Evolutionary conservation across 2,329 filamentous ascomycete genomes (phyloP), one percentile per base, ranked within the genome.

Genomic region (Davidsoniella virescens): DNA sequence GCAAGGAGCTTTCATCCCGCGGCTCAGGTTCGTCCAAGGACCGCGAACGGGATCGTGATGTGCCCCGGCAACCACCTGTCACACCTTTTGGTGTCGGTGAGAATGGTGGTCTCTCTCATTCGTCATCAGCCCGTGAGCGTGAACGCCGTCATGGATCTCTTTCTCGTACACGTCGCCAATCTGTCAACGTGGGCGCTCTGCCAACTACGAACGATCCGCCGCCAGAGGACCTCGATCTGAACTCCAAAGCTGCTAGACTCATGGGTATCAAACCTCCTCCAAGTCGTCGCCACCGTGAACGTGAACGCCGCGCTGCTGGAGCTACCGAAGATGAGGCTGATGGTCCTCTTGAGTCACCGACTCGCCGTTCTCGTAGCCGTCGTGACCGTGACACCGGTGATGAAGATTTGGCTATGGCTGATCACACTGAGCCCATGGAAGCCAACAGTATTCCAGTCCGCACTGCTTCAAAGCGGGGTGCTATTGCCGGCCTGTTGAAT

Each of bases 201-300:
- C 12, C 45, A 17, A 25, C 40, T n/a, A 39, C 29, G 10, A 33
- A 48, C 20, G 39, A 37, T 4, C 12, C 38, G 18, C 20, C 41
- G 4, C 38, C 37, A 2, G 51, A 52, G 2, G 47, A 50, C 9
- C 8, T 50, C n/a, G 47, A 46, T 4, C 45, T 20, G 14, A 45
- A 37, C 6, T 73, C 78, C 43, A 94, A 93, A 64, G 86, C 85
- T 25, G 84, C 85, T 29, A 87, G 80, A 63, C 65, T 90, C 48
- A 77, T 92, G 2, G 77, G 87, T 67, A 57, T 75, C 20, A 69
- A 69, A 39, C 66, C 64, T 49, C 62, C 64, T 41, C 42, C 43
- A 18, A 43, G 43, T 23, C 51, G 51, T 37, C 54, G 50, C 25
- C 55, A 48, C 44, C 26, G 36, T 17, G 40, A 50, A 4, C 42